Conservation (phyloP, 176 grass and related monocot genomes). For the Oryza rufipogon region DNA sequence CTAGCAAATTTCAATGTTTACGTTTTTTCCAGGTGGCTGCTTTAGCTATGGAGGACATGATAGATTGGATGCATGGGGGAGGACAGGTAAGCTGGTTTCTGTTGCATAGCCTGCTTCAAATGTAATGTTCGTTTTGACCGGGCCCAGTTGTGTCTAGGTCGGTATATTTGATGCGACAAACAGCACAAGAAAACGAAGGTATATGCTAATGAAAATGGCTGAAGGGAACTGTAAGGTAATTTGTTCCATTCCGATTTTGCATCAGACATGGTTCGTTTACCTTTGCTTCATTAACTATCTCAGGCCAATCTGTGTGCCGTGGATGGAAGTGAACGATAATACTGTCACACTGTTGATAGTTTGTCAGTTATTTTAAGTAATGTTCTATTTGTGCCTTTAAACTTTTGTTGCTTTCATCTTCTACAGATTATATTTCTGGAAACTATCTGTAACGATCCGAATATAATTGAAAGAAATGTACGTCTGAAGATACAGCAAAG, state of each 20-base stretch:
- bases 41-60: constrained; percentile 98
- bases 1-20: constrained; percentile 24
- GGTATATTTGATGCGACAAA: constrained; percentile 99
- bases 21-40: constrained; percentile 75
- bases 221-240: constrained; percentile 99
- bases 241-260: constrained; percentile 22
- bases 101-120: constrained; percentile 42
- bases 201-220: constrained; percentile 96
- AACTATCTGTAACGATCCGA: constrained; percentile 94
- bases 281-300: constrained; percentile 29
- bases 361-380: constrained; percentile 16
- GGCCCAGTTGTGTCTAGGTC: constrained; percentile 61
- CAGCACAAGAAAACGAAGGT: constrained; percentile 75
- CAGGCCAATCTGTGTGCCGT: constrained; percentile 11
- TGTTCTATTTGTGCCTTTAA: constrained; percentile 37
- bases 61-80: constrained; percentile 95
- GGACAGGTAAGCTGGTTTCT: constrained; percentile 73
- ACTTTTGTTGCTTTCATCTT: constrained; percentile 38
- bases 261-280: constrained; percentile 19
- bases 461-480: constrained; percentile 93
- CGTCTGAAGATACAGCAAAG: constrained; percentile 99
- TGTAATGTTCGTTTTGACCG: constrained; percentile 39
- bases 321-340: constrained; percentile 27
- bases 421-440: constrained; percentile 98
- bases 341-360: not conserved